Evolutionary conservation across 768 basidiomycete genomes (phyloP).

Genomic region (Lentinus tigrinus): DNA sequence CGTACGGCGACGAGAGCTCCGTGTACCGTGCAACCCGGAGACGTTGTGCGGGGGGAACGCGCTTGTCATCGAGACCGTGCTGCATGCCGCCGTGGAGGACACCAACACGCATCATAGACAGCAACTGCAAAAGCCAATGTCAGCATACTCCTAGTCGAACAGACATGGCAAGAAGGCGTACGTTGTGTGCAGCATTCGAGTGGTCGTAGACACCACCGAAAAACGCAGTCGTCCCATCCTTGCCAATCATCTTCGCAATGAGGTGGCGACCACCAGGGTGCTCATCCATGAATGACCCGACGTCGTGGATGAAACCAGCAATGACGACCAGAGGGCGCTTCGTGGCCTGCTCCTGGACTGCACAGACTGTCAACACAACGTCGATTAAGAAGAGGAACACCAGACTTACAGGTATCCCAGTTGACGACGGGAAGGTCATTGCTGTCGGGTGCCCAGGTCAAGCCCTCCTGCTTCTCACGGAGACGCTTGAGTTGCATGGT

Average conservation of each 20-base stretch:
- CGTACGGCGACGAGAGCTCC: conserved; percentile 34
- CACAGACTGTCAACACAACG: neutral
- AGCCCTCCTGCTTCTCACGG: conserved; percentile 68
- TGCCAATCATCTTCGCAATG: conserved; percentile 81
- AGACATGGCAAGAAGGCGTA: conserved; percentile 33
- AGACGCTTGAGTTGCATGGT: conserved; percentile 94
- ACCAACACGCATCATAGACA: conserved; percentile 63
- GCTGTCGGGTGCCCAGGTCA: conserved; percentile 77
- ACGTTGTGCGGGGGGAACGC: conserved; percentile 49
- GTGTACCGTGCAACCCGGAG: conserved; percentile 41
- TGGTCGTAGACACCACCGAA: conserved; percentile 91
- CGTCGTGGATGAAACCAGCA: conserved; percentile 92
- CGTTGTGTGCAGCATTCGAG: conserved; percentile 86
- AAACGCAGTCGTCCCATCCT: conserved; percentile 91
- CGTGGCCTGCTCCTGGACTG: conserved; percentile 77
- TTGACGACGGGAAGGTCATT: conserved; percentile 77
- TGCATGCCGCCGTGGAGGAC: conserved; percentile 54
- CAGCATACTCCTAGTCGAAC: neutral
- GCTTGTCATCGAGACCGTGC: conserved; percentile 47
- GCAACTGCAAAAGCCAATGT: conserved; percentile 30
- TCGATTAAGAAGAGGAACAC: neutral
- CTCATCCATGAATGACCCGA: conserved; percentile 79
- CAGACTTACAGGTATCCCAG: conserved; percentile 79
- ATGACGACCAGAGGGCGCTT: conserved; percentile 83
- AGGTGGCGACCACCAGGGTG: conserved; percentile 90